Percentiles rank a stretch among this genome's conserved stretches.
Conservation (phyloP, 78 protist species). For the Dictyostelium brefeldianum region DNA sequence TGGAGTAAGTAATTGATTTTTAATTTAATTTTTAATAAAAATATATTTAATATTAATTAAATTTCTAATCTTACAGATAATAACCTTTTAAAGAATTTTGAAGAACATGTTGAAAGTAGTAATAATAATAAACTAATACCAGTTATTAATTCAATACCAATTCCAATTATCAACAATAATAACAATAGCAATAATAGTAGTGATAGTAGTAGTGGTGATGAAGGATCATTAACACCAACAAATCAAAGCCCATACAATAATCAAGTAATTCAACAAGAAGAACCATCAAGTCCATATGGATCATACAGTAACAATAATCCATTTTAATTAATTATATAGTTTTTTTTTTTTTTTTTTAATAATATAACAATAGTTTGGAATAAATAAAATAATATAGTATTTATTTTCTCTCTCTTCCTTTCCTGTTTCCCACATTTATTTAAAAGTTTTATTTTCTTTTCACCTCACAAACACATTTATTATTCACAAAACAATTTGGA, state of each 20-base stretch:
- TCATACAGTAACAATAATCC: not conserved
- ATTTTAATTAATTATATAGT: not conserved
- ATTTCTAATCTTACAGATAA: not conserved
- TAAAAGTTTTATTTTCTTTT: not conserved
- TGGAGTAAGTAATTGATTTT: not conserved
- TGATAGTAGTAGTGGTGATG: not conserved
- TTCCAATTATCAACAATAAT: not conserved
- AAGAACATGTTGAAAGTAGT: not conserved
- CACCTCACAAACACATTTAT: not conserved
- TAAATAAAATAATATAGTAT: too few relatives aligned
- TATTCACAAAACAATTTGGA: not conserved
- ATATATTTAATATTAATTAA: not conserved
- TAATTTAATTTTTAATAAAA: too few relatives aligned
- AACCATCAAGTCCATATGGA: constrained; percentile 37
- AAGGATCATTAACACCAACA: not conserved
- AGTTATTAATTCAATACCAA: not conserved
- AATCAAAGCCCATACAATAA: constrained; percentile 11
- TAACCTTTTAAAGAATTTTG: constrained; percentile 21
- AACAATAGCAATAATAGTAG: not conserved
- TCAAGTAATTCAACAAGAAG: constrained; percentile 8
- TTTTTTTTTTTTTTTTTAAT: not conserved
- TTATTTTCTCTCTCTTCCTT: not conserved
- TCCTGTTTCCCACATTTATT: not conserved
- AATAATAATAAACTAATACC: not conserved
- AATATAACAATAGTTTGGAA: too few relatives aligned